Evolutionary conservation across 192 early-diverging fungal species (phyloP).

Genomic region (Backusella morwellensis): DNA sequence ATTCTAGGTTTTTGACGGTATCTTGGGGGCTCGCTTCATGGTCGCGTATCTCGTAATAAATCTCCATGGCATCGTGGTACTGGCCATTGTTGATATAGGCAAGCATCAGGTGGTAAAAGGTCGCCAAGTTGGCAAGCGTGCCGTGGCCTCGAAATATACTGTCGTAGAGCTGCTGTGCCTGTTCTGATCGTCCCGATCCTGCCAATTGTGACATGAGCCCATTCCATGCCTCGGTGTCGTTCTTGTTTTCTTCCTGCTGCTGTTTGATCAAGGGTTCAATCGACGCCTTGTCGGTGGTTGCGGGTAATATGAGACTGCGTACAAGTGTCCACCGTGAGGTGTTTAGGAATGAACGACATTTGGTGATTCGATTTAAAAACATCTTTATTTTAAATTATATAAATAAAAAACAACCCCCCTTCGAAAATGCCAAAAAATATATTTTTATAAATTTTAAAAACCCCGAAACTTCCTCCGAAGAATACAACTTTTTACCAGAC

Average conservation of each 20-base stretch:
- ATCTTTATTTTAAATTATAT: neutral
- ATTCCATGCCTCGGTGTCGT: neutral
- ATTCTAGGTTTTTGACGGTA: neutral
- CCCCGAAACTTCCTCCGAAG: neutral
- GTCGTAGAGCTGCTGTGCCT: slow-evolving; percentile 15
- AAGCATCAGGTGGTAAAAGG: slow-evolving; percentile 12
- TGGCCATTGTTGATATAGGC: slow-evolving; percentile 14
- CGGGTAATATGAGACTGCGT: neutral
- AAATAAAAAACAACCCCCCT: neutral
- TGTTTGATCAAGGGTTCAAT: neutral
- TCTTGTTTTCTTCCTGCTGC: neutral
- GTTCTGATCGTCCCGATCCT: neutral
- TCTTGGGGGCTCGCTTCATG: neutral
- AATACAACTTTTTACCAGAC: neutral
- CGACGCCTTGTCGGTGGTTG: neutral
- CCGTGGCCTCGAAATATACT: neutral
- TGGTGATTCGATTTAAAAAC: neutral
- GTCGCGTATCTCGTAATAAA: slow-evolving; percentile 22
- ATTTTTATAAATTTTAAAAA: neutral
- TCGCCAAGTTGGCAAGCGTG: neutral
- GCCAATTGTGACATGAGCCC: slow-evolving; percentile 3
- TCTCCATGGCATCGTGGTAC: slow-evolving; percentile 22
- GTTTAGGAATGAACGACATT: neutral
- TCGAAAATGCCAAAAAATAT: neutral
- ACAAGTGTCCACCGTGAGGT: neutral